Evolutionary conservation across 2,329 filamentous ascomycete genomes (phyloP), one percentile per base, ranked within the genome.

Genomic region (Diaporthe ilicicola): DNA sequence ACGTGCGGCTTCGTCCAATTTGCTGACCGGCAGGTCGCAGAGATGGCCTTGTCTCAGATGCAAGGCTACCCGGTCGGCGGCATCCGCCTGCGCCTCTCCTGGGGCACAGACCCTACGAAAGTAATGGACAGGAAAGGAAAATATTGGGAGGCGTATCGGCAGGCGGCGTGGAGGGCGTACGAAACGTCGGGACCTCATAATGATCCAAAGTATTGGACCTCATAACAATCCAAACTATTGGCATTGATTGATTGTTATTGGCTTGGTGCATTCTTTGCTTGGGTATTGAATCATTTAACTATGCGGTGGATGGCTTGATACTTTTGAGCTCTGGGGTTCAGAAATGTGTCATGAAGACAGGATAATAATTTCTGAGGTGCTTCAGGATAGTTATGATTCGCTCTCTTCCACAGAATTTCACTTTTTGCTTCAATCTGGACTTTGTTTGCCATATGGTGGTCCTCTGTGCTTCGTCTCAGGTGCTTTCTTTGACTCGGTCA

Each of bases 21-120:
- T 44, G 1, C 37, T 59, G 24, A 19, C 17, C 39, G 10, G 5
- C 22, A 46, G 17, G 39, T n/a, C 9, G 39, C 56, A 27, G 39
- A 61, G 39, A 61, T 61, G 56, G 56, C 56, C 17, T 22, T 61
- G 17, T 29, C 56, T 5, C 56, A 61, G 55, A 61, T 44, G 55
- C 55, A 61, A 24, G 55, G 39, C 9, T 32, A 13, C 10, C 24
- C 55, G 3, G 19, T 46, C 13, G 4, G 6, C 5, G 55, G 39
- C 12, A 10, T 4, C 4, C 55, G 55, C 19, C 24, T 61, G 4
- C 39, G 55, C 22, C 37, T 61, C 55, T 44, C 55, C 17, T 61
- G 39, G 55, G 39, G 55, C n/a, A n/a, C n/a, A n/a, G 4, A n/a
- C 1, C 24, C 22, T n/a, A 2, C 24, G n/a, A 29, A 0, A 22